phyloP scores from a whole-genome alignment of 1,139 yeast genomes.

The Sugiyamaella neomexicana region DNA sequence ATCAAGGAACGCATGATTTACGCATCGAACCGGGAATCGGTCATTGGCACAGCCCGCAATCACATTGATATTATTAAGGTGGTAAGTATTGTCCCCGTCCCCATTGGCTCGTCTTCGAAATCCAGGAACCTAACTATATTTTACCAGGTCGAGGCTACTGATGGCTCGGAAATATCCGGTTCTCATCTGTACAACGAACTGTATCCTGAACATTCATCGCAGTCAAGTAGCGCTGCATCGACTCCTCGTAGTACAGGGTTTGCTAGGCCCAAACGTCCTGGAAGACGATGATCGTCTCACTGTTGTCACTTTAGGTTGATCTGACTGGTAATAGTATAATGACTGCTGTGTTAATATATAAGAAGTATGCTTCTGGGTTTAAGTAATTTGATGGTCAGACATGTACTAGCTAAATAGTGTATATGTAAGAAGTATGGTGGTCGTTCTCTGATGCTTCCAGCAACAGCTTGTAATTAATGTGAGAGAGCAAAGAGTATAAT shows the following conservation, averaged over 20 bases:
- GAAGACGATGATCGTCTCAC: slow-evolving; percentile 32
- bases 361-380: too few relatives aligned
- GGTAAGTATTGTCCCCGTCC: slow-evolving; percentile 29
- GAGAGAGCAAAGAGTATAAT: too few relatives aligned
- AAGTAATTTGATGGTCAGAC: too few relatives aligned
- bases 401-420: too few relatives aligned
- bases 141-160: slow-evolving; percentile 37
- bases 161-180: slow-evolving; percentile 32
- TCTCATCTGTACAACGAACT: slow-evolving; percentile 27
- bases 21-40: slow-evolving; percentile 77
- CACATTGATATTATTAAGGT: slow-evolving; percentile 29
- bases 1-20: slow-evolving; percentile 91
- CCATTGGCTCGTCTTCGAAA: too few relatives aligned
- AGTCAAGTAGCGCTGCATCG: slow-evolving; percentile 8
- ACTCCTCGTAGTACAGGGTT: slow-evolving; percentile 25
- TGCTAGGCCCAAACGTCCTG: slow-evolving; percentile 42
- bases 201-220: slow-evolving; percentile 17
- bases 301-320: too few relatives aligned
- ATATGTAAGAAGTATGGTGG: too few relatives aligned
- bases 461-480: too few relatives aligned
- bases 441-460: too few relatives aligned
- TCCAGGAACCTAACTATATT: not conserved
- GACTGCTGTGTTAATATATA: too few relatives aligned
- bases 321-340: too few relatives aligned
- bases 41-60: slow-evolving; percentile 50